Conservation (phyloP, 2,329 filamentous ascomycete genomes). For the Cladosporium sphaerospermum region DNA sequence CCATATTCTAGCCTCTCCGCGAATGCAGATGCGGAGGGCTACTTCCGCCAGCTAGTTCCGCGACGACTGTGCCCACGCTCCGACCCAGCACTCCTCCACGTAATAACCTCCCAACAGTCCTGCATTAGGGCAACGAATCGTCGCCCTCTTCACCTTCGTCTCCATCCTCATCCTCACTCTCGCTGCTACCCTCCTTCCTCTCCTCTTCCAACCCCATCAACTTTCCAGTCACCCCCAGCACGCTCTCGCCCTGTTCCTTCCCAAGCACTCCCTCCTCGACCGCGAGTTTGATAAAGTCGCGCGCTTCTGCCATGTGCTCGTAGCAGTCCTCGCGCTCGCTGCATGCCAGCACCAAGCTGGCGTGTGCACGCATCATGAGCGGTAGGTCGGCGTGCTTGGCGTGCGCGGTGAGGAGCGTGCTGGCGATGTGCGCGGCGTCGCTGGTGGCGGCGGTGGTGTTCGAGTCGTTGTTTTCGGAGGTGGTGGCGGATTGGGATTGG, state of each 20-base stretch:
- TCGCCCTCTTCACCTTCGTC: conserved; percentile 7
- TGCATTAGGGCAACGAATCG: background rate
- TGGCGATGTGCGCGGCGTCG: background rate
- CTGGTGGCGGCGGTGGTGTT: no score
- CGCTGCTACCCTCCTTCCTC: background rate
- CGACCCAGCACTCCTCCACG: no score
- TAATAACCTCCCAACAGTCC: no score
- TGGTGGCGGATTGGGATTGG: no score
- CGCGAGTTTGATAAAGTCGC: background rate
- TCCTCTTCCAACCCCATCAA: conserved; percentile 1
- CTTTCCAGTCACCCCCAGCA: conserved; percentile 4
- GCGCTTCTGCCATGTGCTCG: background rate
- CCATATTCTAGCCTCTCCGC: no score
- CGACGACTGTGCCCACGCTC: no score
- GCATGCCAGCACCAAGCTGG: background rate
- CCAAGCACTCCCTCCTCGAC: background rate
- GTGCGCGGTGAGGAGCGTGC: background rate
- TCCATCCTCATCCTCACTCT: conserved; percentile 4
- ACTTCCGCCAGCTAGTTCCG: no score
- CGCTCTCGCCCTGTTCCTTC: background rate
- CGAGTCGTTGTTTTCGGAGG: no score
- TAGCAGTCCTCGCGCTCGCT: conserved; percentile 1
- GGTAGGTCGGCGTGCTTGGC: background rate
- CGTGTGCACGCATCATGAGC: conserved; percentile 1
- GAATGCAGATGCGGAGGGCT: no score